Conservation (phyloP, 768 basidiomycete genomes). For the Serendipita vermifera region DNA sequence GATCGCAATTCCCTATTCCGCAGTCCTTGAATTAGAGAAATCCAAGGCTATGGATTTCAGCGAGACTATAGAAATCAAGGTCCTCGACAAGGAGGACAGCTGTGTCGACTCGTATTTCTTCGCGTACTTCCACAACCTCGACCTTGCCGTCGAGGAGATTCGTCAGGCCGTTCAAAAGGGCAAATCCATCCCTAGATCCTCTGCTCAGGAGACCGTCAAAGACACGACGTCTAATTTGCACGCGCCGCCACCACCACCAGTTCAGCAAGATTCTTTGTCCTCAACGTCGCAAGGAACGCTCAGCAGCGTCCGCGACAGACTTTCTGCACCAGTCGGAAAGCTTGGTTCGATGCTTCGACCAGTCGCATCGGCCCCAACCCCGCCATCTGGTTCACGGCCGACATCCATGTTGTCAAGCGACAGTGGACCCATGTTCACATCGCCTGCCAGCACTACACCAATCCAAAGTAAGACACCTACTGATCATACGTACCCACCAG, state of each 20-base stretch:
- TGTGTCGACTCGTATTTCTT: conserved; percentile 85
- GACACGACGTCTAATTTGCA: conserved; percentile 16
- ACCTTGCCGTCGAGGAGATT: conserved; percentile 66
- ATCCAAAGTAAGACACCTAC: conserved; percentile 9
- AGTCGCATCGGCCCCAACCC: conserved; percentile 12
- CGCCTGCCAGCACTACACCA: neutral
- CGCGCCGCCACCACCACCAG: neutral
- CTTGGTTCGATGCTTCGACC: conserved; percentile 14
- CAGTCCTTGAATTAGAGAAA: conserved; percentile 77
- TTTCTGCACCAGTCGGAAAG: conserved; percentile 35
- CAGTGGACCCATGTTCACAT: conserved; percentile 21
- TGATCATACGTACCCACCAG: conserved; percentile 76
- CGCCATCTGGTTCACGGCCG: conserved; percentile 20
- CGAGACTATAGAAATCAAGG: conserved; percentile 90
- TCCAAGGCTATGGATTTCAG: conserved; percentile 88
- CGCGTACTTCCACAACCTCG: conserved; percentile 80
- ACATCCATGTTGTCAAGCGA: conserved; percentile 16
- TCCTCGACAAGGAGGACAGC: conserved; percentile 54
- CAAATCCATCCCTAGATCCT: conserved; percentile 23
- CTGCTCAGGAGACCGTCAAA: conserved; percentile 19
- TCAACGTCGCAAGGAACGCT: conserved; percentile 48
- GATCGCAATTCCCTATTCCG: conserved; percentile 92
- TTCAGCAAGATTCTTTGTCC: conserved; percentile 21
- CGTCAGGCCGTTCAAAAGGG: conserved; percentile 46
- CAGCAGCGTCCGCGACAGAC: conserved; percentile 48